A percentile compares a stretch with the other conserved stretches of the same genome.
phyloP scores from a whole-genome alignment of 371 early-diverging fungal species.

The Rhizopus delemar region DNA sequence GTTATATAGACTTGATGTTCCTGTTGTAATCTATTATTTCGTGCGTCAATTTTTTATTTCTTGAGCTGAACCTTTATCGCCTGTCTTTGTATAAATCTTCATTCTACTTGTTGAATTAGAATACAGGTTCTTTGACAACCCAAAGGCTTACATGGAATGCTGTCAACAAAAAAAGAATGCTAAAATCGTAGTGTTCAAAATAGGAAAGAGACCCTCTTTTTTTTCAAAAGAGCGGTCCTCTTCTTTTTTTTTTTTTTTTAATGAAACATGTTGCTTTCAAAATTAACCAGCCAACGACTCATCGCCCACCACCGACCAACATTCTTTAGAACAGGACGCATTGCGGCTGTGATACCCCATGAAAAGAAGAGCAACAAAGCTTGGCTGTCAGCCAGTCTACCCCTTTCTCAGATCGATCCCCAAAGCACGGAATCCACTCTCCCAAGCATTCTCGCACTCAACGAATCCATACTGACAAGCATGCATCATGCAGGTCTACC shows the following conservation, averaged over 20 bases:
- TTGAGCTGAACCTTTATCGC: slow-evolving; percentile 78
- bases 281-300: too few relatives aligned
- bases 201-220: too few relatives aligned
- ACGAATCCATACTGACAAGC: slow-evolving; percentile 45
- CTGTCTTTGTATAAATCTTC: slow-evolving; percentile 90
- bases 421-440: slow-evolving; percentile 11
- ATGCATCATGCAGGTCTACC: slow-evolving; percentile 57
- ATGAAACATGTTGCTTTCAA: too few relatives aligned
- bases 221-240: too few relatives aligned
- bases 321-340: too few relatives aligned
- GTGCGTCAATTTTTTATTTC: background rate
- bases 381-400: background rate
- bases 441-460: slow-evolving; percentile 42
- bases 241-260: too few relatives aligned
- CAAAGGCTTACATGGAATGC: too few relatives aligned
- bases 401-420: background rate
- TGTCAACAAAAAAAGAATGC: too few relatives aligned
- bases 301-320: too few relatives aligned
- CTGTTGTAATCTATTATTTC: slow-evolving; percentile 30
- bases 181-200: too few relatives aligned
- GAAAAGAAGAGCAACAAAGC: background rate
- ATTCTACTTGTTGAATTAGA: slow-evolving; percentile 14
- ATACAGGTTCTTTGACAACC: too few relatives aligned
- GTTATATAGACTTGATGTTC: slow-evolving; percentile 85
- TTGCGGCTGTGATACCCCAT: background rate